phyloP scores from a whole-genome alignment of 2,329 filamentous ascomycete genomes.

The Emydomyces testavorans region DNA sequence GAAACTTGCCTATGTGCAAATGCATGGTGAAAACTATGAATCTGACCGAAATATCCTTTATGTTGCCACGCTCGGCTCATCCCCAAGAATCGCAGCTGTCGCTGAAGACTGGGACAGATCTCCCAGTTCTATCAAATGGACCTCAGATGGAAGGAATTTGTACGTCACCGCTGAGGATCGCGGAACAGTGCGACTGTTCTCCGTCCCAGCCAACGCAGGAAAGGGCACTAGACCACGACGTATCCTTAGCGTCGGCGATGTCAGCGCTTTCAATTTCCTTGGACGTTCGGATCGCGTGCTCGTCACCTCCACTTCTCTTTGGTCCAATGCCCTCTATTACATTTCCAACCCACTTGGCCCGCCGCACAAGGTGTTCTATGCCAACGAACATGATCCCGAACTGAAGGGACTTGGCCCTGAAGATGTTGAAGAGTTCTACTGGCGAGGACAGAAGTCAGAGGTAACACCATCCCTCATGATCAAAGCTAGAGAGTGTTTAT shows the following conservation, averaged over 20 bases:
- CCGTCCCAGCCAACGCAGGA: conserved; percentile 25
- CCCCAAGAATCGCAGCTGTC: conserved; percentile 29
- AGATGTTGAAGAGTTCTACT: conserved; percentile 31
- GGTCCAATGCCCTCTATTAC: conserved; percentile 29
- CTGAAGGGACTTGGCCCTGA: conserved; percentile 27
- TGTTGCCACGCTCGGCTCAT: conserved; percentile 27
- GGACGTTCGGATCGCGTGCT: conserved; percentile 24
- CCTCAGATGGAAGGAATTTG: conserved; percentile 46
- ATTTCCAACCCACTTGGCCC: conserved; percentile 24
- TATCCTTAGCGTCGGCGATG: conserved; percentile 28
- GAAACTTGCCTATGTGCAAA: conserved; percentile 63
- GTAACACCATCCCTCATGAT: conserved; percentile 16
- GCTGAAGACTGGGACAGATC: conserved; percentile 43
- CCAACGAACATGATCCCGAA: conserved; percentile 32
- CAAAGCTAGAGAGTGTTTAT: neutral
- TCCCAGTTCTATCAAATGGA: conserved; percentile 42
- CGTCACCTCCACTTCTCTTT: conserved; percentile 27
- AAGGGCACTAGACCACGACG: conserved; percentile 27
- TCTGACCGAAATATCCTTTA: conserved; percentile 53
- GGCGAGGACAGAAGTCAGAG: conserved; percentile 27
- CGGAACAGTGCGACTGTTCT: conserved; percentile 41
- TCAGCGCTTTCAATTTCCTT: conserved; percentile 24
- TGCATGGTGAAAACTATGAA: conserved; percentile 68
- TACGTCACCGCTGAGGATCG: conserved; percentile 64
- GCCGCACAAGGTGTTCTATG: conserved; percentile 25